phyloP scores from a whole-genome alignment of 257 asterid species.

The Orobanche coerulescens region DNA sequence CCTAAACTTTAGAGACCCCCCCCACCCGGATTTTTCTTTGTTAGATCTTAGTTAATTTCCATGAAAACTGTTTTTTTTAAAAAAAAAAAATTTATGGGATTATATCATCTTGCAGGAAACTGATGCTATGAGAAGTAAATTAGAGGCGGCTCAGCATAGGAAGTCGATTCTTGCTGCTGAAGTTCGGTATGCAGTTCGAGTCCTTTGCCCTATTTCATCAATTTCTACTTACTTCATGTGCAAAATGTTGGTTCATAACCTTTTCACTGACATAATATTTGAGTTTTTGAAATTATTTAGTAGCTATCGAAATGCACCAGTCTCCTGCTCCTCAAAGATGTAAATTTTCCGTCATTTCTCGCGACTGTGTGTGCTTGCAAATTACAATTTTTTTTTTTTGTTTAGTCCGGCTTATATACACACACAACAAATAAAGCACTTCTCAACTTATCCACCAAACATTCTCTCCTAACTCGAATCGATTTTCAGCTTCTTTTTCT shows the following conservation, averaged over 20 bases:
- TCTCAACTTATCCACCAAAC: too few species aligned
- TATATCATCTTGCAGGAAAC: conserved; percentile 42
- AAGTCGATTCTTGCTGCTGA: conserved; percentile 60
- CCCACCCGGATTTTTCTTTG: not conserved
- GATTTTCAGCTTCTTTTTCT: too few species aligned
- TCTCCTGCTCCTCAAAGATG: conserved; percentile 17
- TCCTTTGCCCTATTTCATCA: not conserved
- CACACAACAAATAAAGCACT: too few species aligned
- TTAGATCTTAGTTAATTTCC: not conserved
- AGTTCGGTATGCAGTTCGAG: conserved; percentile 52
- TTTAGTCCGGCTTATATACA: too few species aligned
- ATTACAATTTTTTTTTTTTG: too few species aligned
- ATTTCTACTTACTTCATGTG: not conserved
- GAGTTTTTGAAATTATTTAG: not conserved
- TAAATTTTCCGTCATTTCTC: too few species aligned
- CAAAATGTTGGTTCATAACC: not conserved
- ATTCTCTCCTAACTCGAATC: too few species aligned
- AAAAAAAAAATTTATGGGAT: too few species aligned
- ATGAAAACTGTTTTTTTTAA: not conserved
- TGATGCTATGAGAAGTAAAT: conserved; percentile 37
- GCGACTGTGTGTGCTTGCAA: too few species aligned
- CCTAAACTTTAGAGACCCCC: not conserved
- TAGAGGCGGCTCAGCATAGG: conserved; percentile 45
- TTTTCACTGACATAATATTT: too few species aligned
- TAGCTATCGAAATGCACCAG: not conserved